Base-by-base conservation (phyloP, 1,284 basidiomycete species). In the Cronartium ribicola region DNA sequence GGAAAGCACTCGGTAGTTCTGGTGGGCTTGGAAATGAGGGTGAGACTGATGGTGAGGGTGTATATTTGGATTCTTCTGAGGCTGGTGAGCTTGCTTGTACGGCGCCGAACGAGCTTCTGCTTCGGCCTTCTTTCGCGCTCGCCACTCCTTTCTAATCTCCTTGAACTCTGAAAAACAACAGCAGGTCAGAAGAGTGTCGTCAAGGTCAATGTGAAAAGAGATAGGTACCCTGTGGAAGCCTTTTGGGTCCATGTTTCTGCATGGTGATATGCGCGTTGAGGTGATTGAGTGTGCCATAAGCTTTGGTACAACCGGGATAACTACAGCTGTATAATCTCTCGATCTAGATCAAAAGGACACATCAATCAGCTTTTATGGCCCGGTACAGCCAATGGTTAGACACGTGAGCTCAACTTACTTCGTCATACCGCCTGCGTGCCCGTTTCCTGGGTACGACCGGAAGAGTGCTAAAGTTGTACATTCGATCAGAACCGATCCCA, bases 131-230 rank as follows among this genome's bases (percentile, higher is more conserved):
- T 94, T 97, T 79, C 88, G 87, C 83, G 91, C 92, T 69, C 93
- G 88, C 93, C 94, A 96, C 78, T 91, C 90, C 81, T 94, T 96
- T 76, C 94, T 88, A 80, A 96, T 88, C 80, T 97, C 94, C 81
- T 96, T 97, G 85, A 98, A 98, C 84, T 98, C 94, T 95, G 81
- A 20, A 78, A 67, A 20, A 17, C 22, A 59, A 68, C 3, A n/a
- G 13, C 7, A 5, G 22, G 22, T 40, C 1, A 13, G 14, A 41
- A 74, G 37, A 51, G 66, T 43, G 46, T 39, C 67, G 62, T 36
- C 8, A 20, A 17, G 40, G 69, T 73, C 66, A 43, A 66, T 76
- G 75, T 60, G 69, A 29, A n/a, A n/a, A 1, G 40, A 5, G n/a
- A 22, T n/a, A 84, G 87, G 81, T 79, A 92, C 91, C 90, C 76